Evolutionary conservation across 306 rosid species (phyloP), one percentile per base, ranked within the genome.

Genomic region (Trichosanthes truncata): DNA sequence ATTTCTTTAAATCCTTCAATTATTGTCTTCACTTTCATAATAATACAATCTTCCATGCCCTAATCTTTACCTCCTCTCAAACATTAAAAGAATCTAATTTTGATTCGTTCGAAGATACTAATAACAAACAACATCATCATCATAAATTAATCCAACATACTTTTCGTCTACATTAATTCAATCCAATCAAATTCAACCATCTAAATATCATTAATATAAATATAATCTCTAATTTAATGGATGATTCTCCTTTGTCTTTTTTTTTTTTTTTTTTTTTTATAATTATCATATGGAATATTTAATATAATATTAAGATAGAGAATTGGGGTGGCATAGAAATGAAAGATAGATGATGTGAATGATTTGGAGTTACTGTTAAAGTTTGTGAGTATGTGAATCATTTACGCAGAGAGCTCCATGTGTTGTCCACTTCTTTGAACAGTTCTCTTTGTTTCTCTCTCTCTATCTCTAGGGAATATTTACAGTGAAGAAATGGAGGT

Each of bases 381-480:
- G 68, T 61, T 61, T 61, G 68, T 61, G 68, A 25, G n/a, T 25
- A 29, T 25, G 4, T 25, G 35, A 29, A 61, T 61, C 8, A 14
- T 61, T 11, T 31, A 61, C 36, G 25, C 73, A 66, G 73, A 66
- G 73, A 67, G 74, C 1, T 67, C 49, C 74, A 67, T 38, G 74
- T 67, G 74, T 67, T 36, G 74, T 41, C 74, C 74, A 67, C 29
- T 38, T 67, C 74, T 20, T 36, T 38, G 74, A n/a, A 67, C 49
- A 67, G 74, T 67, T 36, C 13, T 36, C 49, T 67, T 8, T 67
- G 29, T 67, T n/a, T 62, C 1, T 59, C 61, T 9, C 9, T 61
- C 67, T 61, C 61, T 55, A 17, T 18, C 49, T 66, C 74, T 8
- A 36, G 6, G 67, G 67, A 60, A 60, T 60, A 23, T 23, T 60